Evolutionary conservation across 768 basidiomycete species (phyloP).

Genomic region (Suillus luteus): DNA sequence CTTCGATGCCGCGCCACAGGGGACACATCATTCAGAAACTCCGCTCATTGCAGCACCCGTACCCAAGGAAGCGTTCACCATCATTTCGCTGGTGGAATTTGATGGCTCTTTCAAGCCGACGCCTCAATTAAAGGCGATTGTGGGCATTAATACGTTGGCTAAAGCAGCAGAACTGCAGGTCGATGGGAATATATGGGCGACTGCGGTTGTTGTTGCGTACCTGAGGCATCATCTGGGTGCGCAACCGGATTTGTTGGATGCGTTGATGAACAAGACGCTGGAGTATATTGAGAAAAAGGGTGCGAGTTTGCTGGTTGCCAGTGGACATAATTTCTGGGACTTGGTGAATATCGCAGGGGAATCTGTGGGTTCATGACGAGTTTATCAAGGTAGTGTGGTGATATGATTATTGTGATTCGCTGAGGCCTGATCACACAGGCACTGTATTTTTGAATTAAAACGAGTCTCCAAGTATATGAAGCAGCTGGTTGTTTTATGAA

Average conservation of each 20-base stretch:
- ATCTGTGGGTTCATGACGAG: not conserved
- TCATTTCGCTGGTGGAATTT: slow-evolving; percentile 42
- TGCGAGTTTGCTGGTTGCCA: not conserved
- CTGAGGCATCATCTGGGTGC: slow-evolving; percentile 38
- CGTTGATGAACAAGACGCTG: slow-evolving; percentile 43
- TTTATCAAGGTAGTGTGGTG: too few relatives aligned
- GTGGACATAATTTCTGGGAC: slow-evolving; percentile 14
- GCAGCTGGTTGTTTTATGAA: not conserved
- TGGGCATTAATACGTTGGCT: slow-evolving; percentile 37
- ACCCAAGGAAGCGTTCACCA: slow-evolving; percentile 31
- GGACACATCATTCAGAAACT: slow-evolving; percentile 2
- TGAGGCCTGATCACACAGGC: not conserved
- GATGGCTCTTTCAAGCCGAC: slow-evolving; percentile 51
- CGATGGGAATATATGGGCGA: slow-evolving; percentile 48
- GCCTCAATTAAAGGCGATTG: slow-evolving; percentile 34
- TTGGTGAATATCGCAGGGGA: slow-evolving; percentile 2
- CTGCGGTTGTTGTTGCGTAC: slow-evolving; percentile 49
- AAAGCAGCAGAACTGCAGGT: slow-evolving; percentile 34
- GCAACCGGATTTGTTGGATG: slow-evolving; percentile 44
- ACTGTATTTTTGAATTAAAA: not conserved
- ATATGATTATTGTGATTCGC: not conserved
- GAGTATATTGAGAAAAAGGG: slow-evolving; percentile 38
- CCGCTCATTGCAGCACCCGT: slow-evolving; percentile 16
- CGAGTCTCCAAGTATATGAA: not conserved
- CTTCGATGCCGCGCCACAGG: slow-evolving; percentile 18